phyloP scores from a whole-genome alignment of 1,284 basidiomycete species.

The Mycocalia duriaeana region DNA sequence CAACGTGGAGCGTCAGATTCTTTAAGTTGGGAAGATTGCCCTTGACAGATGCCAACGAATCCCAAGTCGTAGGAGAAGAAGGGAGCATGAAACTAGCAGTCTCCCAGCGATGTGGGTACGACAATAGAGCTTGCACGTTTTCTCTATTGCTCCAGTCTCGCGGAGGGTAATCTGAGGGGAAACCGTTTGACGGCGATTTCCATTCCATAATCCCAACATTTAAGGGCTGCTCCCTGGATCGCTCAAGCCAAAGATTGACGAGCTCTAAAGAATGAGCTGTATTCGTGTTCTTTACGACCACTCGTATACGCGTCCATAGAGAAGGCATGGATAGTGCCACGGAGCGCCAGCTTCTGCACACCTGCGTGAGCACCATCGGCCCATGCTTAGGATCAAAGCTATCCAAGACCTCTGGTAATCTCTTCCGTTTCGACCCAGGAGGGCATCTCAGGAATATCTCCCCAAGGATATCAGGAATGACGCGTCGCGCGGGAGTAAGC shows the following conservation, averaged over 20 bases:
- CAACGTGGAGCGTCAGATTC: slow-evolving; percentile 6
- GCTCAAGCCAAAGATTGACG: slow-evolving; percentile 8
- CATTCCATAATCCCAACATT: slow-evolving; percentile 9
- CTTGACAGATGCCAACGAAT: slow-evolving; percentile 4
- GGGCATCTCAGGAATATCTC: slow-evolving; percentile 13
- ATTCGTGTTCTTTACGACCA: slow-evolving; percentile 5
- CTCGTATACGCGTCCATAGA: slow-evolving; percentile 12
- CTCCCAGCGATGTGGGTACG: slow-evolving; percentile 10
- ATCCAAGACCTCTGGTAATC: slow-evolving; percentile 9
- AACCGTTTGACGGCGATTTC: not conserved
- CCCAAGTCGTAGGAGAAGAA: slow-evolving; percentile 7
- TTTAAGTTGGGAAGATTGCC: slow-evolving; percentile 9
- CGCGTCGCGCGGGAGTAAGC: slow-evolving; percentile 10
- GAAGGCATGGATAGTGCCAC: slow-evolving; percentile 13
- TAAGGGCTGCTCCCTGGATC: slow-evolving; percentile 10
- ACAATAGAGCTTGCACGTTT: slow-evolving; percentile 6
- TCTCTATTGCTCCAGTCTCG: slow-evolving; percentile 8
- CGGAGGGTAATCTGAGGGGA: slow-evolving; percentile 5
- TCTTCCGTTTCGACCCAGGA: slow-evolving; percentile 9
- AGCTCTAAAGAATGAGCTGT: slow-evolving; percentile 8
- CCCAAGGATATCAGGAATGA: slow-evolving; percentile 11
- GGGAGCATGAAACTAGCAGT: slow-evolving; percentile 10
- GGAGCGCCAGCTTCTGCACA: slow-evolving; percentile 13
- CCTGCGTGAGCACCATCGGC: slow-evolving; percentile 12
- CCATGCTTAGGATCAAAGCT: slow-evolving; percentile 13